These are phyloP conservation scores for Jaltomata sinuosa DNA, from an alignment of 257 asterid species.

Conservation along the genomic window DNA sequence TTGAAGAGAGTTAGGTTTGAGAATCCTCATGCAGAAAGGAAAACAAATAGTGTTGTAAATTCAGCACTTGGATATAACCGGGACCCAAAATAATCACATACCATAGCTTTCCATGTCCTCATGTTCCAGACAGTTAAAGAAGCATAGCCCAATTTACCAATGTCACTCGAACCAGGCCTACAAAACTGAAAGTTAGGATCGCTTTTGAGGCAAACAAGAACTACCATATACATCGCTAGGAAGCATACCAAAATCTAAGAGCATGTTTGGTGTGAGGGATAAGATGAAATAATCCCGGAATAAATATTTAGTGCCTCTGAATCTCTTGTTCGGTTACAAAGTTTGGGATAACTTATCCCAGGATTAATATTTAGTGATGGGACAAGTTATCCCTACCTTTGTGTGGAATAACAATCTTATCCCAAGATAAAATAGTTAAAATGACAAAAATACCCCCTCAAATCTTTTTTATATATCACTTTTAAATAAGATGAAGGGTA, in stretches of 20 bases:
- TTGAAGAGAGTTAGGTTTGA: conserved; percentile 32
- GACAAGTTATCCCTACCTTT: no score
- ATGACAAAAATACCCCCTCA: no score
- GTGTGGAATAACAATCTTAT: no score
- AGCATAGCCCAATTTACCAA: conserved; percentile 69
- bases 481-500: no score
- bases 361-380: no score
- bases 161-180: conserved; percentile 56
- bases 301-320: no score
- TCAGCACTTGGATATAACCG: conserved; percentile 8
- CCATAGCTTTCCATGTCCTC: conserved; percentile 98
- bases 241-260: not conserved
- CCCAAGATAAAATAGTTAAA: no score
- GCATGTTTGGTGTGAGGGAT: no score
- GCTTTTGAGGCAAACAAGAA: not conserved
- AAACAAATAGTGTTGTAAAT: not conserved
- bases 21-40: conserved; percentile 15
- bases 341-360: no score
- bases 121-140: conserved; percentile 96
- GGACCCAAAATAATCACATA: conserved; percentile 31
- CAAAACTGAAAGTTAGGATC: conserved; percentile 13
- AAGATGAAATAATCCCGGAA: no score
- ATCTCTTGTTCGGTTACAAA: no score
- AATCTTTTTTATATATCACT: no score
- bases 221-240: not conserved